These are phyloP conservation scores for Kwoniella sp. DNA, from an alignment of 768 basidiomycete genomes.

Conservation along the genomic window DNA sequence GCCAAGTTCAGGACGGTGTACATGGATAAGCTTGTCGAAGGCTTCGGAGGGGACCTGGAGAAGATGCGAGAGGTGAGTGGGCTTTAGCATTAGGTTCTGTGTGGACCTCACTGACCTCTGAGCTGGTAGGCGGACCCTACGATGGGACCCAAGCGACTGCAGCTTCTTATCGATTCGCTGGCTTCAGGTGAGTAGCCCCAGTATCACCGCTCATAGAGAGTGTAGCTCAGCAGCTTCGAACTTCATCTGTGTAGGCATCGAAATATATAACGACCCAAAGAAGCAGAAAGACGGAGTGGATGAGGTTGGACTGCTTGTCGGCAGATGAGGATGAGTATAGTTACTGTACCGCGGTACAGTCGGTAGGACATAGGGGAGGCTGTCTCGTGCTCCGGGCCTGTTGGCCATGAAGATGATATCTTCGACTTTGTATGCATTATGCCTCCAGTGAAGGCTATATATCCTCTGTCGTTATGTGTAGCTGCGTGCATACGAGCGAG, in stretches of 20 bases:
- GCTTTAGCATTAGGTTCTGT: background rate
- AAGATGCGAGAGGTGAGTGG: slow-evolving; percentile 44
- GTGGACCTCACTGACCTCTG: background rate
- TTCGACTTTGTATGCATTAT: background rate
- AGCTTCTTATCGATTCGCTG: slow-evolving; percentile 29
- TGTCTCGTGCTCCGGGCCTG: no score
- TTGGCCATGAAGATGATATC: no score
- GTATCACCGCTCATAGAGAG: background rate
- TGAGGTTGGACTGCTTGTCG: slow-evolving; percentile 25
- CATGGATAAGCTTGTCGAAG: slow-evolving; percentile 51
- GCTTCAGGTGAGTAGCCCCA: slow-evolving; percentile 22
- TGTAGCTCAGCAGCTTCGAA: background rate
- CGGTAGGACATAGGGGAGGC: no score
- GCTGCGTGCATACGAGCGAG: background rate
- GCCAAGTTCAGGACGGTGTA: slow-evolving; percentile 45
- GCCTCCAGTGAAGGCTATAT: background rate
- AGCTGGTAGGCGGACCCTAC: slow-evolving; percentile 22
- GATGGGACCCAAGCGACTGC: slow-evolving; percentile 27
- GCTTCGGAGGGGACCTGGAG: slow-evolving; percentile 47
- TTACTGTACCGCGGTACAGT: background rate
- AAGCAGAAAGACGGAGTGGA: slow-evolving; percentile 19
- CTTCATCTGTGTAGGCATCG: slow-evolving; percentile 16
- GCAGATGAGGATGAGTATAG: slow-evolving; percentile 1
- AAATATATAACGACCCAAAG: slow-evolving; percentile 25
- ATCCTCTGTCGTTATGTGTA: background rate